Evolutionary conservation across 1,139 yeast species (phyloP).

Genomic region (Geotrichum siamense): DNA sequence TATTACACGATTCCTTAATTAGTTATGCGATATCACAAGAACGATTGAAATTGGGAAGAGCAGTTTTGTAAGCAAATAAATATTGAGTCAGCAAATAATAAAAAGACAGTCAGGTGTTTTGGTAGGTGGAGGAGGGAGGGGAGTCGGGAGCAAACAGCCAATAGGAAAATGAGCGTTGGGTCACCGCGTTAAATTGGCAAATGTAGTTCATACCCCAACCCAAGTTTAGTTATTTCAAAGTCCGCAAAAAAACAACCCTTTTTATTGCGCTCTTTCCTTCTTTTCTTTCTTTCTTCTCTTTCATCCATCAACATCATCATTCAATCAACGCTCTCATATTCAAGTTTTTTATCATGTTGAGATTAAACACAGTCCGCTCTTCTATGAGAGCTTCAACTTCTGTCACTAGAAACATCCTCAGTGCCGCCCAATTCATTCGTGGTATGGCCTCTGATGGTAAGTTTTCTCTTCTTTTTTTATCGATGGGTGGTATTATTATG

Average conservation of each 20-base stretch:
- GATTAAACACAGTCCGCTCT: conserved; percentile 18
- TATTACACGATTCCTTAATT: too few species aligned
- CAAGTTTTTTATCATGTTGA: conserved; percentile 20
- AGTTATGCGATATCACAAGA: too few species aligned
- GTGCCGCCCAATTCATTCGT: conserved; percentile 20
- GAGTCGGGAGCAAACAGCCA: too few species aligned
- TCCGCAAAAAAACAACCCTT: too few species aligned
- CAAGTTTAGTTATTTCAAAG: too few species aligned
- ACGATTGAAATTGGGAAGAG: too few species aligned
- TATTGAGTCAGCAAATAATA: too few species aligned
- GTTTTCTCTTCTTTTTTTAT: conserved; percentile 17
- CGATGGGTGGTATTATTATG: background rate
- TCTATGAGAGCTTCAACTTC: conserved; percentile 15
- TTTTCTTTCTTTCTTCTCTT: conserved; percentile 6
- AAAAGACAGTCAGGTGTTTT: too few species aligned
- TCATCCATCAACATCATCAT: background rate
- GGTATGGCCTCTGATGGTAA: conserved; percentile 27
- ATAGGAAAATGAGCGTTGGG: too few species aligned
- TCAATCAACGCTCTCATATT: background rate
- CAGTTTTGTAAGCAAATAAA: too few species aligned
- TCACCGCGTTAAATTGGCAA: background rate
- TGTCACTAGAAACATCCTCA: conserved; percentile 15
- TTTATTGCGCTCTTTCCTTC: conserved; percentile 1
- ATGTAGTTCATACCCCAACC: background rate
- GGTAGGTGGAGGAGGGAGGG: too few species aligned